A percentile compares a stretch with the other conserved stretches of the same genome.
Evolutionary conservation across 306 rosid genomes (phyloP).

Genomic region (Glycine soja): DNA sequence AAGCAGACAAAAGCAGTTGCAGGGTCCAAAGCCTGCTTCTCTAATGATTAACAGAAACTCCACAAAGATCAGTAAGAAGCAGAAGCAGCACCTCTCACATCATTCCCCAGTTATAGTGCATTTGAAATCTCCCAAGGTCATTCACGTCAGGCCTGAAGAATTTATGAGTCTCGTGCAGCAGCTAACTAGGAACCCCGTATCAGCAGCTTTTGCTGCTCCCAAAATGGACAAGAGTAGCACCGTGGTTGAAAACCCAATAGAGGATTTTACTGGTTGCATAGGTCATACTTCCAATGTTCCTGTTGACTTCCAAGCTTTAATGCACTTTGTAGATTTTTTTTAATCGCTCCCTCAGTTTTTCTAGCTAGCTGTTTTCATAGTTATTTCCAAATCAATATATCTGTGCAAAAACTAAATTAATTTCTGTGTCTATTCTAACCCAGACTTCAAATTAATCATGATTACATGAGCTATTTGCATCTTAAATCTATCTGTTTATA

Average conservation of each 20-base stretch:
- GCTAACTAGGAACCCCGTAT: conserved; percentile 14
- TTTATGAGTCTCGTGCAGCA: conserved; percentile 38
- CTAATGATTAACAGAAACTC: conserved; percentile 26
- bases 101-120: conserved; percentile 30
- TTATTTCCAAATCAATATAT: neutral
- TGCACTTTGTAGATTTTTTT: conserved; percentile 3
- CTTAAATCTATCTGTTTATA: neutral
- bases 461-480: neutral
- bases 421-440: neutral
- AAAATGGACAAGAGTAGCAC: neutral
- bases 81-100: neutral
- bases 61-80: conserved; percentile 15
- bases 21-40: conserved; percentile 56
- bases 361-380: neutral
- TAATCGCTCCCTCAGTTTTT: neutral
- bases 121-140: conserved; percentile 15
- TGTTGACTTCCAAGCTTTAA: conserved; percentile 1
- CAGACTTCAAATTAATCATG: too few relatives aligned
- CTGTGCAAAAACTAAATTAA: neutral
- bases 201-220: neutral
- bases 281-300: neutral
- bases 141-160: conserved; percentile 36
- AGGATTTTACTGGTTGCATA: neutral
- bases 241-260: neutral
- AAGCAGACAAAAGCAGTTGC: conserved; percentile 35